These are phyloP conservation scores for Syncephalastrum contaminatum DNA, from an alignment of 371 early-diverging fungal species.

Conservation along the genomic window DNA sequence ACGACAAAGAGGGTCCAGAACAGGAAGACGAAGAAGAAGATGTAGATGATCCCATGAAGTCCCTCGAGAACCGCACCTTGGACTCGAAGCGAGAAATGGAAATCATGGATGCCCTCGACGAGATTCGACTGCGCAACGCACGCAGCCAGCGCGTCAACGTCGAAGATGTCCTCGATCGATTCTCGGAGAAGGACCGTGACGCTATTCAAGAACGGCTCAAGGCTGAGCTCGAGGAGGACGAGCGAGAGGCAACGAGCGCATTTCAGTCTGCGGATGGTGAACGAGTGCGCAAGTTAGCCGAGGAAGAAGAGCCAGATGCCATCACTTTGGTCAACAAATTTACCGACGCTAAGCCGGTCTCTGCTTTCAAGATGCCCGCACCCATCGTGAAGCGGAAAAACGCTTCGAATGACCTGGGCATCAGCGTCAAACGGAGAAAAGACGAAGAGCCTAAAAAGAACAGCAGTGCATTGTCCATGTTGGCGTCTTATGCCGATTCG, in stretches of 20 bases:
- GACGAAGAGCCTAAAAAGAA: conserved; percentile 17
- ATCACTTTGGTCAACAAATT: conserved; percentile 42
- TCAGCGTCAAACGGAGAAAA: conserved; percentile 41
- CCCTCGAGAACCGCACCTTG: conserved; percentile 89
- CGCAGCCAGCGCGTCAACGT: conserved; percentile 73
- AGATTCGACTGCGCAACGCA: conserved; percentile 89
- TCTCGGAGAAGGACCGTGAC: conserved; percentile 47
- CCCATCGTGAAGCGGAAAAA: conserved; percentile 22
- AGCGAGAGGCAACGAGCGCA: conserved; percentile 56
- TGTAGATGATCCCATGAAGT: conserved; percentile 89
- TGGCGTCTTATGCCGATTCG: conserved; percentile 33
- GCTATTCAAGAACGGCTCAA: conserved; percentile 29
- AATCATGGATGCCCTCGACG: conserved; percentile 93
- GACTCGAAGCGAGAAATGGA: conserved; percentile 97
- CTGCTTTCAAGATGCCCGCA: conserved; percentile 34
- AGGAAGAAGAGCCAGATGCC: conserved; percentile 54
- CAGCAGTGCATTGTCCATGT: conserved; percentile 23
- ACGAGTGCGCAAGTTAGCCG: conserved; percentile 61
- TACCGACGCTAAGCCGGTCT: conserved; percentile 26
- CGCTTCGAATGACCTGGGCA: conserved; percentile 8
- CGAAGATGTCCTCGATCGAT: conserved; percentile 56
- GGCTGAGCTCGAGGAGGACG: conserved; percentile 71
- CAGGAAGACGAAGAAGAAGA: conserved; percentile 71
- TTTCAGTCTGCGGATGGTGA: conserved; percentile 75
- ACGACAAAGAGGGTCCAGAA: conserved; percentile 54